Conservation (phyloP, 1,284 basidiomycete genomes). For the Trichosporon asahii region DNA sequence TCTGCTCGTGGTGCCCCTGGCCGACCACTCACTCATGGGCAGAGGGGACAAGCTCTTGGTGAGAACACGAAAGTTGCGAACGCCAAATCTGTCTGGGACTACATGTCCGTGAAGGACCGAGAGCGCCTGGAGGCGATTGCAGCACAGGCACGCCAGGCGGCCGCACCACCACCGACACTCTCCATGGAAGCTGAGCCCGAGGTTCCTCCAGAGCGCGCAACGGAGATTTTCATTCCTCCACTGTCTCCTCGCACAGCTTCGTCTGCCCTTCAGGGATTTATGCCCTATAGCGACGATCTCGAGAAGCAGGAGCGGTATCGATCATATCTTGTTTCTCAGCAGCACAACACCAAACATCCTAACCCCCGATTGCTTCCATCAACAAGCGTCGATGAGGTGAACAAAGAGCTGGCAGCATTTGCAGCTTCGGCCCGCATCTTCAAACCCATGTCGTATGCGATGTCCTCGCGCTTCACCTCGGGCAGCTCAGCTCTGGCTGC, state of each 20-base stretch:
- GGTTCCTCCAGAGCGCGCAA: conserved; percentile 24
- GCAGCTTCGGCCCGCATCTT: conserved; percentile 82
- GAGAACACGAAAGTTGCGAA: conserved; percentile 62
- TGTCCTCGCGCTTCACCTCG: conserved; percentile 87
- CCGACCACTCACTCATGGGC: conserved; percentile 41
- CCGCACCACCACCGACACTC: conserved; percentile 25
- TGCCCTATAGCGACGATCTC: conserved; percentile 77
- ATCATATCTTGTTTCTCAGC: conserved; percentile 73
- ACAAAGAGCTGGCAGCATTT: conserved; percentile 80
- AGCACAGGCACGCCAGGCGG: conserved; percentile 28
- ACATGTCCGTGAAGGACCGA: conserved; percentile 81
- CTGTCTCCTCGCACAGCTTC: conserved; percentile 71
- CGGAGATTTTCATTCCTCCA: conserved; percentile 59
- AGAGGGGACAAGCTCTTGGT: conserved; percentile 80
- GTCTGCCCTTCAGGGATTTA: conserved; percentile 81
- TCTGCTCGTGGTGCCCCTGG: conserved; percentile 35
- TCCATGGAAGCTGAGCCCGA: conserved; percentile 27
- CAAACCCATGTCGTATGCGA: conserved; percentile 84
- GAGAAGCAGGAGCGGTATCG: conserved; percentile 81
- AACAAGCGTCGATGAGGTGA: conserved; percentile 66
- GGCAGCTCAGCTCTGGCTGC: conserved; percentile 58
- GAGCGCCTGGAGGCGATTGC: conserved; percentile 73
- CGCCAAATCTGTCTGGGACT: conserved; percentile 77
- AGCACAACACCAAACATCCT: conserved; percentile 53
- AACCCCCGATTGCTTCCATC: conserved; percentile 57